Evolutionary conservation across 306 rosid genomes (phyloP), one percentile per base, ranked within the genome.

Genomic region (Vicia faba): DNA sequence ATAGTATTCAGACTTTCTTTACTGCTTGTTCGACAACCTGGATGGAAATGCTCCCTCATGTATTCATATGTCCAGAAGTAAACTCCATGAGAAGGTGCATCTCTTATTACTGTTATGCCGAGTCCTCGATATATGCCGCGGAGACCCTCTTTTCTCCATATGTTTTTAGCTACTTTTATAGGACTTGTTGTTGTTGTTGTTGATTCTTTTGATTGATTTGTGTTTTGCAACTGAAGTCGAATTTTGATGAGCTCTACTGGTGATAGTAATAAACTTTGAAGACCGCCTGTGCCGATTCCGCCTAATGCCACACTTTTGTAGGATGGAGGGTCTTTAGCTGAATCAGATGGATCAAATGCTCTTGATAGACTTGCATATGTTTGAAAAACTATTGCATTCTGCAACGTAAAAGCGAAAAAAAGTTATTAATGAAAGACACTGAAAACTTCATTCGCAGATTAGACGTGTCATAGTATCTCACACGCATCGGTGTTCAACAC

Each of bases 301-400:
- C 89, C 97, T 15, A 88, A 68, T 35, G 85, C 87, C 43, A 89
- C 93, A 14, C 88, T 88, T 70, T 76, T 83, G 80, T 83, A 83
- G 5, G 97, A 80, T 14, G 96, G 89, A 66, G 97, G 96, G 54
- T 82, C 85, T 4, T 64, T 75, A 11, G 78, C 1, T 15, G 89
- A 78, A 41, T 60, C 48, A 0, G 83, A 72, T 8, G 81, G 2
- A 76, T 86, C 95, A 38, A 81, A 77, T 68, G 82, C 87, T 26
- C 95, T 83, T 9, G 96, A 88, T 40, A 90, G 85, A 16, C 80
- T 45, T 8, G 91, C 90, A 20, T 88, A 90, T 54, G 82, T 80
- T 77, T 93, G 99, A 76, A 93, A 93, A 61, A 84, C 97, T 71
- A 82, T 65, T 2, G 99, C 97, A 61, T 90, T 90, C 96, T 93